These are phyloP conservation scores for Coelastrella sp. DNA, from an alignment of 139 green algal species.

Conservation along the genomic window DNA sequence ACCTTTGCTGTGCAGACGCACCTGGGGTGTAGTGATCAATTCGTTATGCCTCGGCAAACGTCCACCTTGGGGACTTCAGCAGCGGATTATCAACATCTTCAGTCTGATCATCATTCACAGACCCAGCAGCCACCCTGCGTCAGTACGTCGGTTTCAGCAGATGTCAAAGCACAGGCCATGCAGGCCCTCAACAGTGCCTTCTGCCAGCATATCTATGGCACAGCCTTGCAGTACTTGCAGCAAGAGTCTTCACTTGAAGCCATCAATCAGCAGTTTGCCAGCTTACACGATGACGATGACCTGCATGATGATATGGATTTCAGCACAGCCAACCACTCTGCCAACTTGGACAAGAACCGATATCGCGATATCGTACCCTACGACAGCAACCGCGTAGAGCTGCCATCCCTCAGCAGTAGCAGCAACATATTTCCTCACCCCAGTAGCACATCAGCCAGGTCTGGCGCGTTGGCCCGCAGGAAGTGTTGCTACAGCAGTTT, in stretches of 20 bases:
- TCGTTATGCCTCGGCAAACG: too few relatives aligned
- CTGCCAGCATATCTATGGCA: constrained; percentile 36
- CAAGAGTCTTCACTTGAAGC: not conserved
- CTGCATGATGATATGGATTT: not conserved
- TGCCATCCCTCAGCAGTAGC: constrained; percentile 9
- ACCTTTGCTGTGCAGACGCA: too few relatives aligned
- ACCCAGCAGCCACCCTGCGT: too few relatives aligned
- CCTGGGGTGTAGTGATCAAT: too few relatives aligned
- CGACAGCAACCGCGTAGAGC: constrained; percentile 70
- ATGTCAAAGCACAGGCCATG: not conserved
- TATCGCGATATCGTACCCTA: constrained; percentile 75
- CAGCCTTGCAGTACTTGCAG: constrained; percentile 22
- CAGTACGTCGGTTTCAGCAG: not conserved
- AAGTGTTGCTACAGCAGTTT: not conserved
- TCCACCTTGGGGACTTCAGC: too few relatives aligned
- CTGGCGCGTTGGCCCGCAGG: not conserved
- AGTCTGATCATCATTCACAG: too few relatives aligned
- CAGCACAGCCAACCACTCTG: not conserved
- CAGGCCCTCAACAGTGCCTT: not conserved
- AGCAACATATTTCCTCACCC: not conserved
- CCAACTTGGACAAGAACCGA: constrained; percentile 49
- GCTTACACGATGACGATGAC: constrained; percentile 4
- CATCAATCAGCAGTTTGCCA: constrained; percentile 4
- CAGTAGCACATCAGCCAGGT: constrained; percentile 33
- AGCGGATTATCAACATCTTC: too few relatives aligned